A percentile compares a stretch with the other conserved stretches of the same genome.
Conservation (phyloP, 116 monocot genomes). For the Papilionanthe hybrid region DNA sequence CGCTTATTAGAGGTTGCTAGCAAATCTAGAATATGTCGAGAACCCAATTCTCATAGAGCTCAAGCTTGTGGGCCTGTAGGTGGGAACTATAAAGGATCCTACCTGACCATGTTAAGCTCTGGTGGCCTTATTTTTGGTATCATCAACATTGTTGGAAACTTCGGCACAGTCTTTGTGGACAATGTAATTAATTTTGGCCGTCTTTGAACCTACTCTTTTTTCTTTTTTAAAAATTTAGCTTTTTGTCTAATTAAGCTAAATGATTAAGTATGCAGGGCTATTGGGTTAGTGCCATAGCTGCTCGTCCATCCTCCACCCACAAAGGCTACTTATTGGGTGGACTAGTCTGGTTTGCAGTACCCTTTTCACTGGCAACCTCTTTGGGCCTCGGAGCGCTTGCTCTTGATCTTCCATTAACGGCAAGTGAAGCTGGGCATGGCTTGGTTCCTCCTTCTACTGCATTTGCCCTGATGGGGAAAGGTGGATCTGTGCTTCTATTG, state of each 20-base stretch:
- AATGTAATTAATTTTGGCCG: constrained; percentile 47
- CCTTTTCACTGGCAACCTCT: constrained; percentile 90
- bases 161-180: constrained; percentile 97
- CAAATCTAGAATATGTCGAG: constrained; percentile 47
- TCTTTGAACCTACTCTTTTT: neutral
- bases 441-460: constrained; percentile 96
- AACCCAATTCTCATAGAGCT: constrained; percentile 54
- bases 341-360: constrained; percentile 96
- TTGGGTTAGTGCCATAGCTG: constrained; percentile 97
- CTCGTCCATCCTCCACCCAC: constrained; percentile 92
- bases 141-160: constrained; percentile 97
- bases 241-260: neutral
- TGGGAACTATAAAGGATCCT: constrained; percentile 85
- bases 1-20: constrained; percentile 55
- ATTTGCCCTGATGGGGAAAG: constrained; percentile 85
- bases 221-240: neutral
- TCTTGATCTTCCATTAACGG: constrained; percentile 84
- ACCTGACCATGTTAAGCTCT: constrained; percentile 92
- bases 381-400: constrained; percentile 92
- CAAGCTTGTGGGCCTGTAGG: constrained; percentile 87
- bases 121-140: constrained; percentile 94
- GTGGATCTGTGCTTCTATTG: constrained; percentile 87
- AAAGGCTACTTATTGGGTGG: constrained; percentile 96
- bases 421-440: constrained; percentile 66
- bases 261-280: constrained; percentile 59